Percentiles rank a stretch among this genome's conserved stretches.
phyloP scores from a whole-genome alignment of 1,139 yeast genomes.

The Kodamaea sp. region DNA sequence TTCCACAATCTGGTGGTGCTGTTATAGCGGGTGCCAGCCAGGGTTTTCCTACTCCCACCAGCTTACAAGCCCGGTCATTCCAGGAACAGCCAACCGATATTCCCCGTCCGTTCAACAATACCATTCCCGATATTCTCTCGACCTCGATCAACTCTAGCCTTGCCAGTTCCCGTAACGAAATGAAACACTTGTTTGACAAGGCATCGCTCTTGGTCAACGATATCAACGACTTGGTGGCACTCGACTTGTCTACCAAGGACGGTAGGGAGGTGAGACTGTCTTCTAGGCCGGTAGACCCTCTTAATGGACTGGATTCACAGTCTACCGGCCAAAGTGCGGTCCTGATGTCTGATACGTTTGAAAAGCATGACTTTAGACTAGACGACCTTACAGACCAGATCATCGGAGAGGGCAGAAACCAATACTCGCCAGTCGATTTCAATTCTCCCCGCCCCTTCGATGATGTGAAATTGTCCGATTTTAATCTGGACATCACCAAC shows the following conservation, averaged over 20 bases:
- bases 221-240: conserved; percentile 41
- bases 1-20: too few relatives aligned
- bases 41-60: too few relatives aligned
- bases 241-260: conserved; percentile 4
- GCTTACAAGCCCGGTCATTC: too few relatives aligned
- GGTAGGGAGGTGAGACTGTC: too few relatives aligned
- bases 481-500: conserved; percentile 15
- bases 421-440: conserved; percentile 5
- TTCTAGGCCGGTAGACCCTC: too few relatives aligned
- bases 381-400: conserved; percentile 11
- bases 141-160: conserved; percentile 13
- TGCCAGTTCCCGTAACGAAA: conserved; percentile 14
- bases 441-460: conserved; percentile 4
- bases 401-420: conserved; percentile 2
- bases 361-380: conserved; percentile 9
- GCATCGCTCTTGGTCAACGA: conserved; percentile 54
- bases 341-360: conserved; percentile 7
- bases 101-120: conserved; percentile 19
- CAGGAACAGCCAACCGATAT: too few relatives aligned
- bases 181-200: conserved; percentile 43
- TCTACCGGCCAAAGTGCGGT: neutral
- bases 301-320: conserved; percentile 1
- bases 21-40: too few relatives aligned
- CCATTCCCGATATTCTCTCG: conserved; percentile 34
- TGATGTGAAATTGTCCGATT: conserved; percentile 7